Base-by-base conservation (phyloP, 805 yeast species). In the Hanseniaspora occidentalis region DNA sequence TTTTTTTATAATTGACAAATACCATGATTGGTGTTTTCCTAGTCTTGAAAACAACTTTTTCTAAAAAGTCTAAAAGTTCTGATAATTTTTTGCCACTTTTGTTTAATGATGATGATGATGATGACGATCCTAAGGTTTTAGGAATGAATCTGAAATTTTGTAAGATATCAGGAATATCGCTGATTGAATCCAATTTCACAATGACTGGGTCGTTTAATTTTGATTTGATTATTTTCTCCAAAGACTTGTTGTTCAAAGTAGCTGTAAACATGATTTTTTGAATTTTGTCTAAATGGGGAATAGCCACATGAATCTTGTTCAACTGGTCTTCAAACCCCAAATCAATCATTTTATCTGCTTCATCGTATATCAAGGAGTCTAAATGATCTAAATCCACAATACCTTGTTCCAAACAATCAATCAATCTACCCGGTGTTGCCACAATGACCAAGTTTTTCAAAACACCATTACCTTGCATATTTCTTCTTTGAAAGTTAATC, bases 181-280 rank as follows among this genome's bases (percentile, higher is more conserved):
- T 13, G 3, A 23, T 19, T 6, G 16, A 4, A 10, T 18, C n/a
- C 4, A 33, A 14, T 18, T 33, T 33, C 3, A 33, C 24, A 13
- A 18, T 18, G 16, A 13, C 19, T 17, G 36, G 36, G 4, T 18
- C 7, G 11, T 7, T 9, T 3, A 33, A 11, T 20, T 19, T 33
- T 9, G 23, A 9, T 10, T 33, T 20, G 23, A 20, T 23, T 25
- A 29, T 1, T 50, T 42, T 1, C 35, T 41, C 11, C 75, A 50
- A 6, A 76, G 57, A 10, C 58, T 58, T 2, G 60, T 34, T 42
- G 82, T 51, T 31, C 75, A 89, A 77, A 0, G 98, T 92, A 0
- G 97, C 97, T 0, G 96, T 84, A 58, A 84, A 89, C 95, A 89
- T 82, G 73, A 85, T 70, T 0, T 94, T 84, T 38, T 77, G 78